Base-by-base conservation (phyloP, 2,329 filamentous ascomycete species). In the Keithomyces neogunnii region DNA sequence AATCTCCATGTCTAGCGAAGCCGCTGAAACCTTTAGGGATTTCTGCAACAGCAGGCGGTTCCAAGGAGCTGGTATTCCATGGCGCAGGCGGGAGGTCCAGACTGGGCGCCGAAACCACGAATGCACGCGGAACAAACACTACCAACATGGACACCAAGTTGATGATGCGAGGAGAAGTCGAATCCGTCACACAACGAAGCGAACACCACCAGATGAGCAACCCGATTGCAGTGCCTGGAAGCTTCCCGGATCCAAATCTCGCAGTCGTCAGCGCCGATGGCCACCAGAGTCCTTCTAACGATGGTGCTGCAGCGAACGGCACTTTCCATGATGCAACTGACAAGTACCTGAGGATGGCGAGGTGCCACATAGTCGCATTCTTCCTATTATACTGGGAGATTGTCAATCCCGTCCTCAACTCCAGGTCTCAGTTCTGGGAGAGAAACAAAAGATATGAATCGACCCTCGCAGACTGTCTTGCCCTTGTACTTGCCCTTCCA, bases 391-490 rank as follows among this genome's bases (percentile, higher is more conserved):
- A 71, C 58, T 71, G 63, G 68, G 52, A 50, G 40, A 53, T 66
- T 10, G 63, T 73, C 13, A 58, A 58, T 47, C 71, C 71, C 2
- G 68, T 73, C 10, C 70, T 75, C 52, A 59, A 71, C 57, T 55
- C 57, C 6, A 56, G 62, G 2, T 73, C 71, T 31, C 59, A 63
- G 33, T 61, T 68, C 50, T 68, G 70, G 66, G 50, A 56, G 49
- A 55, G 60, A 38, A 56, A 60, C 30, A 55, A 53, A 13, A 59
- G 51, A 35, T 50, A 60, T 26, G 51, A 62, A 43, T 50, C 54
- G 33, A 62, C 58, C 2, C 54, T 61, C 53, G 46, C 49, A 44
- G 63, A 67, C 46, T 56, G 53, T 35, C 47, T 59, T 11, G 53
- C 60, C 29, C 50, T 66, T 28, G 51, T 59, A 33, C 51, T 68